Percentiles rank a stretch among this genome's conserved stretches.
Evolutionary conservation across 805 yeast species (phyloP).

Genomic region (Zygoascus bituminiphila): DNA sequence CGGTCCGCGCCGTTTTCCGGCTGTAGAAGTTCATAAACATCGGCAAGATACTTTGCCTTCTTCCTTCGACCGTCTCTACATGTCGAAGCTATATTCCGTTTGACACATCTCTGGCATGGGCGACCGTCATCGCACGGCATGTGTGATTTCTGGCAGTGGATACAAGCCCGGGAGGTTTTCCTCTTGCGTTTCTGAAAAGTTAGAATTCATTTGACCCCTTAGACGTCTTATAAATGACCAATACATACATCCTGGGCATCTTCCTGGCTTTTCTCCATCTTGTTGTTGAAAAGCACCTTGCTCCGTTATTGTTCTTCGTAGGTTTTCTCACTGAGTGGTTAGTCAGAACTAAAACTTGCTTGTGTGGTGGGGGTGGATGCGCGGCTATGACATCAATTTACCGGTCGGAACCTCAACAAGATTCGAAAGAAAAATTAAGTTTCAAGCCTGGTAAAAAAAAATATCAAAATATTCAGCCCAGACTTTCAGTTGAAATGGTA

Average conservation of each 20-base stretch:
- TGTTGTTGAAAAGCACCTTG: background rate
- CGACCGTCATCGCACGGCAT: constrained; percentile 75
- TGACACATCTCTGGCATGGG: constrained; percentile 70
- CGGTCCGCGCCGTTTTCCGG: background rate
- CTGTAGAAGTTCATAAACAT: constrained; percentile 33
- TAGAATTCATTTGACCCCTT: background rate
- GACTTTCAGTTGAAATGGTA: background rate
- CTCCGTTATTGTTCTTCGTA: background rate
- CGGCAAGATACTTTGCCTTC: constrained; percentile 64
- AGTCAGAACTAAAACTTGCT: background rate
- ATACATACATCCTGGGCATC: background rate
- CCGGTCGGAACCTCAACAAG: too few species aligned
- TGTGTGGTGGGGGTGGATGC: too few species aligned
- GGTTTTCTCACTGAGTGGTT: background rate
- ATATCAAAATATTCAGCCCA: too few species aligned
- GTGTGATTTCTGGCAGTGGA: constrained; percentile 80
- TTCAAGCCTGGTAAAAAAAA: too few species aligned
- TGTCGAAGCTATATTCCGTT: constrained; percentile 49
- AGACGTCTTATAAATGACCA: background rate
- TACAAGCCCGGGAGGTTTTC: constrained; percentile 78
- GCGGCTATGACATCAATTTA: too few species aligned
- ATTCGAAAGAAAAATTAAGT: too few species aligned
- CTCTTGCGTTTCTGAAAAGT: constrained; percentile 19
- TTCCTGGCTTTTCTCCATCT: background rate
- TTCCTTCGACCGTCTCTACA: constrained; percentile 83